A percentile compares a stretch with the other conserved stretches of the same genome.
Evolutionary conservation across 495 filamentous ascomycete genomes (phyloP).

Genomic region (Penicillium waksmanii): DNA sequence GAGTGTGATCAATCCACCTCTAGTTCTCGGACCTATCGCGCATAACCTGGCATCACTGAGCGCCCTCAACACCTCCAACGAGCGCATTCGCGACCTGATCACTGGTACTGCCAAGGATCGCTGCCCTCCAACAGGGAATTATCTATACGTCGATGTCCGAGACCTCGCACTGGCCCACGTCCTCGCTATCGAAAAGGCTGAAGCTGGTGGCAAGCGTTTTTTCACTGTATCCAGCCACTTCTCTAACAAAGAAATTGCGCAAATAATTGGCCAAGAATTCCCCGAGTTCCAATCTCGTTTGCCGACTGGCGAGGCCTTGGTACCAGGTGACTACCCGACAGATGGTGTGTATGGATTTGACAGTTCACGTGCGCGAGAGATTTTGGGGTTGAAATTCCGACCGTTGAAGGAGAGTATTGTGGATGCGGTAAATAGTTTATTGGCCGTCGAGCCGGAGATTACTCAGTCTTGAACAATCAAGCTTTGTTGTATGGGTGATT

Average conservation of each 20-base stretch:
- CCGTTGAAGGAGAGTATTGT: conserved; percentile 49
- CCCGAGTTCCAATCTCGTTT: conserved; percentile 56
- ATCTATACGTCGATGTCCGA: conserved; percentile 59
- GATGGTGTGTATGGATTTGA: conserved; percentile 44
- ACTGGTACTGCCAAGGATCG: conserved; percentile 58
- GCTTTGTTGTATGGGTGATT: neutral
- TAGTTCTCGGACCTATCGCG: conserved; percentile 62
- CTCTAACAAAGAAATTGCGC: conserved; percentile 56
- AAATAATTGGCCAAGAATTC: conserved; percentile 61
- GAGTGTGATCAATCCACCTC: conserved; percentile 62
- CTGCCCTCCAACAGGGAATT: conserved; percentile 52
- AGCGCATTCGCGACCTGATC: conserved; percentile 50
- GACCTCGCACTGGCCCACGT: conserved; percentile 65
- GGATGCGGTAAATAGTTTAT: conserved; percentile 47
- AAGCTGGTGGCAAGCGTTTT: conserved; percentile 63
- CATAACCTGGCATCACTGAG: conserved; percentile 53
- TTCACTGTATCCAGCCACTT: conserved; percentile 60
- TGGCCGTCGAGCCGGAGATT: conserved; percentile 17
- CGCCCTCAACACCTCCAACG: conserved; percentile 61
- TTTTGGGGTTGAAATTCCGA: conserved; percentile 54
- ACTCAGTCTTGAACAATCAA: neutral
- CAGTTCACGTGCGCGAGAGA: conserved; percentile 46
- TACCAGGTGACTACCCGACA: conserved; percentile 42
- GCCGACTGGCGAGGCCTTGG: conserved; percentile 43
- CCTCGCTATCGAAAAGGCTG: conserved; percentile 57